Base-by-base conservation (phyloP, 2,329 filamentous ascomycete species). In the Aspergillus amoenus region DNA sequence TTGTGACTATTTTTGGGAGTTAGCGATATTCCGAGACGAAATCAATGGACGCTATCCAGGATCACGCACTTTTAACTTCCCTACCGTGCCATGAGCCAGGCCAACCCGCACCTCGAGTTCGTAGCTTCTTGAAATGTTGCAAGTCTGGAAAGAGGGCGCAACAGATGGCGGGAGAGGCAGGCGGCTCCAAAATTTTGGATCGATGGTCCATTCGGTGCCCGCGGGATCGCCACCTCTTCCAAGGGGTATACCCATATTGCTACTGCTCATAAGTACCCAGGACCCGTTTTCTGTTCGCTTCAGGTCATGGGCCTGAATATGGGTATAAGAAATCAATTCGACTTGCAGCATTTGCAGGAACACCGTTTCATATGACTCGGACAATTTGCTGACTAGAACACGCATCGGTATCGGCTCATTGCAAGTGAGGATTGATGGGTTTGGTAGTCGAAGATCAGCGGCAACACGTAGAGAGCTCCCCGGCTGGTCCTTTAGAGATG, bases 371-470 rank as follows among this genome's bases (percentile, higher is more conserved):
- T 80, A 79, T 48, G 85, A 86, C 17, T 88, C 81, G 54, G 83
- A 88, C 21, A 92, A 77, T 70, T 91, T 96, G 67, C 88, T 91
- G 40, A 92, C 82, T 13, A 97, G 78, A 8, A 99, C 77, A 1
- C 91, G 84, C 3, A 97, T 79, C 0, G 93, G 93, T 7, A 97
- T 67, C 5, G 91, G 87, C 63, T 93, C 84, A 71, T 96, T 95
- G 77, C 93, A 96, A 0, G 93, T 97, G 49, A 97, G 78, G 44
- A 97, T 89, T 3, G 91, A 83, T 4, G 94, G 94, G 68, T 92
- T 90, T 0, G 94, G 94, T 32, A 99, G 78, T 34, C 93, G 85
- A 4, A 90, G 91, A 66, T 97, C 93, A 43, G 97, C 82, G 4
- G 87, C 88, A 12, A 94, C 86, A 2, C 85, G 81, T 3, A 83